A percentile compares a stretch with the other conserved stretches of the same genome.
These are phyloP conservation scores for Tolypocladium sp. DNA, from an alignment of 2,329 filamentous ascomycete genomes.

Conservation along the genomic window DNA sequence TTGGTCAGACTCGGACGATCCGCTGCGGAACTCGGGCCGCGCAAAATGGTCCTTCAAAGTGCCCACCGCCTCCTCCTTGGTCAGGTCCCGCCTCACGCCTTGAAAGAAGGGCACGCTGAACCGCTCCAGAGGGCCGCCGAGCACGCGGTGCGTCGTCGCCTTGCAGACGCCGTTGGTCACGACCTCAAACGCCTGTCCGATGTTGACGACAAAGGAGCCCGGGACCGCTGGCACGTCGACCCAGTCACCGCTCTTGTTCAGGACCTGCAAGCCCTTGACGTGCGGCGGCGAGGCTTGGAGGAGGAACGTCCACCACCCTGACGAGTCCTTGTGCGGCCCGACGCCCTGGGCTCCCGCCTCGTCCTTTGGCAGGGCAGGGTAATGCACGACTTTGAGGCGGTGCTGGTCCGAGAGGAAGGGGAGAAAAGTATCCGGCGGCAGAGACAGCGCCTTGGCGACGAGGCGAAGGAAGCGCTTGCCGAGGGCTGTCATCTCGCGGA, in stretches of 20 bases:
- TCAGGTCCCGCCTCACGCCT: constrained; percentile 37
- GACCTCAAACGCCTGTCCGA: constrained; percentile 49
- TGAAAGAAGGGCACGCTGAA: constrained; percentile 40
- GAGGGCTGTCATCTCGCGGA: constrained; percentile 38
- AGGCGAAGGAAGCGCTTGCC: constrained; percentile 46
- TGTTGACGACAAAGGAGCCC: constrained; percentile 47
- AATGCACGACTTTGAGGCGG: background rate
- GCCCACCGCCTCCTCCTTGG: constrained; percentile 7
- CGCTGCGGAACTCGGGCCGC: background rate
- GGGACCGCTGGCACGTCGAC: constrained; percentile 36
- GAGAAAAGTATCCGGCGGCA: constrained; percentile 38
- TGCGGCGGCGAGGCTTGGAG: constrained; percentile 41
- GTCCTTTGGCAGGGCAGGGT: constrained; percentile 11
- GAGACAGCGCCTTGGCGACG: constrained; percentile 43
- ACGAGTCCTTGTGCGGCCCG: constrained; percentile 54
- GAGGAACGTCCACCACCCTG: constrained; percentile 52
- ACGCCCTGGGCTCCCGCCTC: constrained; percentile 36
- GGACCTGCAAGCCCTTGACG: constrained; percentile 39
- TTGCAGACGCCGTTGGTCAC: constrained; percentile 43
- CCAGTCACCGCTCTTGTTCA: constrained; percentile 39
- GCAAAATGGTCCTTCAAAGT: background rate
- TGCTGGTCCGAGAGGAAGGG: constrained; percentile 19
- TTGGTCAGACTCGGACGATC: background rate
- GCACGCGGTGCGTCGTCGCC: constrained; percentile 39
- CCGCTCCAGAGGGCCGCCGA: constrained; percentile 21